Evolutionary conservation across 1,139 yeast species (phyloP), one percentile per base, ranked within the genome.

Genomic region (Pichia sp.): DNA sequence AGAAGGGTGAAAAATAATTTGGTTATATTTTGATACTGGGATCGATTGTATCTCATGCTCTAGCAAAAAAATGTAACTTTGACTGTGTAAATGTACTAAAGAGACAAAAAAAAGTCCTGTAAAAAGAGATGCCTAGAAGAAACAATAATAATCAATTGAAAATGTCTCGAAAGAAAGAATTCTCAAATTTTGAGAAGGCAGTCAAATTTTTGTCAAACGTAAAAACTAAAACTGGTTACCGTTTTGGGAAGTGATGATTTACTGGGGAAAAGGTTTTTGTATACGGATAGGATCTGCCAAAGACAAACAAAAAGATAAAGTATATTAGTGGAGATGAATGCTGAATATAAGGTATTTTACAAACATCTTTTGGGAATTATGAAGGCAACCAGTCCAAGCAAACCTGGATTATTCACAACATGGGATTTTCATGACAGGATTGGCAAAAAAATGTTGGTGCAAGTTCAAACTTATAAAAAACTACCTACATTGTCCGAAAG

Each of bases 31-130:
- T 43, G 22, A 37, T 43, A 37, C 15, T 35, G n/a, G 24, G 51
- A 45, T 15, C 46, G 47, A 23, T 39, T 42, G 22, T 43, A 47
- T 24, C 39, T 23, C 48, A 48, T 48, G 20, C 7, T 30, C 7
- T 6, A 7, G 16, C 8, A n/a, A 30, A n/a, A 3, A 9, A 1
- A 13, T n/a, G 12, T 30, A n/a, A 30, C 4, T n/a, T 30, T n/a
- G 7, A 12, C 3, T 7, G 12, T 30, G 18, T 7, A 37, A 35
- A 24, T 7, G 11, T n/a, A n/a, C n/a, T n/a, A 26, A 22, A 27
- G 11, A 13, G 7, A 18, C 4, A 15, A 20, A 26, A 12, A 12
- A 24, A 15, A 37, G 8, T 18, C 15, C 13, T 13, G 15, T 6
- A 18, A 26, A 18, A 22, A 26, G 12, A 12, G n/a, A 18, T n/a